Base-by-base conservation (phyloP, 768 basidiomycete genomes). In the Xerocomellus dryophilus region DNA sequence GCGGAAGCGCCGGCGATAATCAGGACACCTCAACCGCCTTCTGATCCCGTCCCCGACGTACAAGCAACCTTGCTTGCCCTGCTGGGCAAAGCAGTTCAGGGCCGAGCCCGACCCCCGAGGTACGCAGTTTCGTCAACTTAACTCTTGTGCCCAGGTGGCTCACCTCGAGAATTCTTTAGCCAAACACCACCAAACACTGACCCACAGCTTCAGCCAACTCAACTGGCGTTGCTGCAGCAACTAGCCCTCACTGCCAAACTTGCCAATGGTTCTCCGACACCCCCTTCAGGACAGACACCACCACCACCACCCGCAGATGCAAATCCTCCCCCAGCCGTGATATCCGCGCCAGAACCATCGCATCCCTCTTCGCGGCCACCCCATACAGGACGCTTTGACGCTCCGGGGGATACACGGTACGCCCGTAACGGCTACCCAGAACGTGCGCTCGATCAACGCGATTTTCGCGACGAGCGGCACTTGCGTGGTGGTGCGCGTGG, bases 141-240 rank as follows among this genome's bases (percentile, higher is more conserved):
- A 32, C 27, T 43, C 53, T 41, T 35, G 32, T 8, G 9, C 54
- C 23, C 14, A 18, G n/a, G 12, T 17, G 53, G 39, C 55, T 64
- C 34, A 49, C 41, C 27, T 20, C 9, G 11, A 17, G 36, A 53
- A 39, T n/a, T 20, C 44, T 58, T 9, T 61, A 86, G 84, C 74
- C 86, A 86, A 85, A 81, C 73, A 81, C 65, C 67, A 56, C 64
- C 82, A 83, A 87, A 83, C 64, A 81, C 70, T 7, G 64, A 73
- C 51, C 72, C 71, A 44, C 71, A 71, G 47, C 62, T 81, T 62
- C 80, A 81, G 57, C 70, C 79, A 47, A 72, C 76, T 56, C 86
- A 87, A 66, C 73, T 92, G 51, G 83, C 86, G 44, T 74, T 89
- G 60, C 74, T 93, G 63, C 88, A 90, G 66, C 89, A 90, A 66